Evolutionary conservation across 352 stramenopile species (phyloP), one percentile per base, ranked within the genome.

Genomic region (Pythium brassicae): DNA sequence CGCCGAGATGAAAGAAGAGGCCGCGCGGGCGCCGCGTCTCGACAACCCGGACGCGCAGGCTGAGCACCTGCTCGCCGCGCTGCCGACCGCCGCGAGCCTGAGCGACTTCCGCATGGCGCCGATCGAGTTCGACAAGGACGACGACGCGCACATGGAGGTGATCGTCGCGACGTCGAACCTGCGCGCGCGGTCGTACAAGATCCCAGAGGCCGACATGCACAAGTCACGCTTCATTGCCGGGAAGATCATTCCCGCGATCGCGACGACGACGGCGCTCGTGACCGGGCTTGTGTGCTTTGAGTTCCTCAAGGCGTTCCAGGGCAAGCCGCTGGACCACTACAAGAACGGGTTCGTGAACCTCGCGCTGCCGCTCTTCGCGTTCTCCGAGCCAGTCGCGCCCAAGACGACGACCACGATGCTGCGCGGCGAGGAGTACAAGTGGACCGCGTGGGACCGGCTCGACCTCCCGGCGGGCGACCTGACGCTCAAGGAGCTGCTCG

Each of bases 231-330:
- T 98, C 32, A 99, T 99, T 76, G 98, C 98, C n/a, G 98, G 98
- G 50, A 98, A 98, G 68, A 99, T 99, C 68, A 99, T 99, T 60
- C 98, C 98, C 12, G 98, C 98, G 17, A 99, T 99, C 70, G 97
- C 98, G 22, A 99, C 98, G 39, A 99, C 97, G 10, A 99, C 98
- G 15, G 96, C 97, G 19, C 76, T 99, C 35, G 97, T 99, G 32
- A 99, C 97, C 0, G 98, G 97, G 37, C 81, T 99, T 6, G 95
- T 99, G 62, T 99, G 96, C 70, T 92, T 99, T 57, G 97, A 99
- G 66, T 87, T 99, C 44, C 87, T 98, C 64, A 99, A 99, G 68
- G 81, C 89, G n/a, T 84, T 94, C 66, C 83, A 94, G 54, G 57
- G 79, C 60, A 94, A 94, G 55, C 76, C 85, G 12, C 82, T 99